Evolutionary conservation across 2,329 filamentous ascomycete species (phyloP).

Genomic region (Ophiostoma ips): DNA sequence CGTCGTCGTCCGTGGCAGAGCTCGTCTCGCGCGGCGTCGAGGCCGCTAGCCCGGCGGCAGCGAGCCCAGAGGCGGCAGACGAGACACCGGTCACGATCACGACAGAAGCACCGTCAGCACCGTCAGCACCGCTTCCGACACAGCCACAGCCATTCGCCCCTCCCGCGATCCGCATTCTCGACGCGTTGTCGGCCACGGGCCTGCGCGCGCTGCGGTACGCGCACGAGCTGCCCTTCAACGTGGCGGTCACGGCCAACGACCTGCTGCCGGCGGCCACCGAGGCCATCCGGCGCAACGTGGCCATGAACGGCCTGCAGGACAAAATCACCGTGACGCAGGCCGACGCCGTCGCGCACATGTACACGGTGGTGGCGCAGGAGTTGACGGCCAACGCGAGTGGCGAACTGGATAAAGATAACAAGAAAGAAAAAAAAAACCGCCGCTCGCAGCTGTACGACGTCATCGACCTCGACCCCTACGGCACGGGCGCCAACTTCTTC

Average conservation of each 20-base stretch:
- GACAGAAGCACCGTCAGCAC: constrained; percentile 4
- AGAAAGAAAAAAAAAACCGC: background rate
- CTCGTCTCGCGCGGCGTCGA: background rate
- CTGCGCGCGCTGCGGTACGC: constrained; percentile 83
- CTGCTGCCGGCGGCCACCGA: constrained; percentile 63
- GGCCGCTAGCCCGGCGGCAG: too few species aligned
- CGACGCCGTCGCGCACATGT: constrained; percentile 88
- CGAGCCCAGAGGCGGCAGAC: background rate
- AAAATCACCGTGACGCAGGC: constrained; percentile 62
- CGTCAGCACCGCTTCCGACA: constrained; percentile 11
- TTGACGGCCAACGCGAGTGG: constrained; percentile 22
- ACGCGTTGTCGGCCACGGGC: constrained; percentile 88
- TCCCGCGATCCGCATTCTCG: constrained; percentile 65
- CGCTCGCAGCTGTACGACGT: constrained; percentile 53
- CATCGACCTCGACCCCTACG: constrained; percentile 93
- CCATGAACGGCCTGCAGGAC: constrained; percentile 62
- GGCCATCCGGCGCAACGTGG: constrained; percentile 71
- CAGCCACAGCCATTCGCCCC: constrained; percentile 15
- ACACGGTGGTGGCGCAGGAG: constrained; percentile 48
- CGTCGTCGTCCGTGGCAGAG: constrained; percentile 2
- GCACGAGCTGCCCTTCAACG: constrained; percentile 75
- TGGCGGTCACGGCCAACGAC: constrained; percentile 78
- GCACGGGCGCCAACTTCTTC: constrained; percentile 82
- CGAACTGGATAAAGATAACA: background rate
- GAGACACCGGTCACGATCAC: background rate